phyloP scores from a whole-genome alignment of 176 grass and related monocot species.

The Canna indica region DNA sequence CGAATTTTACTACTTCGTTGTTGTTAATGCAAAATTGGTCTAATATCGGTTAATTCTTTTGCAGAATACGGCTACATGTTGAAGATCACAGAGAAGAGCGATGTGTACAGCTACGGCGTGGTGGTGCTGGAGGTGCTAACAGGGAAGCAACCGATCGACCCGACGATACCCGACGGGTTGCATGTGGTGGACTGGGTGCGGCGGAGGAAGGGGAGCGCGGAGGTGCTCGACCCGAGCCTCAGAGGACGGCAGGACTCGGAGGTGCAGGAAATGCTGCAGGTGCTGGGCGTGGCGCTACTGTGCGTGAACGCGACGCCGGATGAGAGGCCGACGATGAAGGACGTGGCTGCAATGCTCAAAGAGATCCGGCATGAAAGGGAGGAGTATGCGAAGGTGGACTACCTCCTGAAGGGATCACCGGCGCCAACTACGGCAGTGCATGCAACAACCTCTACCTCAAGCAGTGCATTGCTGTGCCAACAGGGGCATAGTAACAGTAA shows the following conservation, averaged over 20 bases:
- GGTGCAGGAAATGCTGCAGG: slow-evolving; percentile 86
- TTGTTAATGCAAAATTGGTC: not conserved
- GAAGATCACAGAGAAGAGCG: slow-evolving; percentile 95
- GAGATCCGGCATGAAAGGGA: slow-evolving; percentile 79
- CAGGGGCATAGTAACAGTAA: not conserved
- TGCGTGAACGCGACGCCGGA: slow-evolving; percentile 63
- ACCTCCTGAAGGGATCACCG: slow-evolving; percentile 47
- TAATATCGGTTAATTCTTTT: not conserved
- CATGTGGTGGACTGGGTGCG: slow-evolving; percentile 93
- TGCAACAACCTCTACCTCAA: slow-evolving; percentile 23
- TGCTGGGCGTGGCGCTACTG: slow-evolving; percentile 70
- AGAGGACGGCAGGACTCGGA: slow-evolving; percentile 30
- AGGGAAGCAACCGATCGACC: slow-evolving; percentile 84
- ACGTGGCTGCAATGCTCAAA: slow-evolving; percentile 77
- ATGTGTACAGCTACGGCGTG: slow-evolving; percentile 96
- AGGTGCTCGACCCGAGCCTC: slow-evolving; percentile 59
- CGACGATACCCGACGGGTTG: slow-evolving; percentile 64
- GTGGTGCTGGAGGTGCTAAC: slow-evolving; percentile 94
- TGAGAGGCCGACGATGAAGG: slow-evolving; percentile 84
- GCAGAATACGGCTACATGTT: slow-evolving; percentile 98
- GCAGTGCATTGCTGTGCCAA: slow-evolving; percentile 27
- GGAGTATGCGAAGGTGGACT: slow-evolving; percentile 52
- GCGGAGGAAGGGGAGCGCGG: slow-evolving; percentile 32
- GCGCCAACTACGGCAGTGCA: not conserved
- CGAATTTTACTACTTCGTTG: not conserved